Base-by-base conservation (phyloP, 2,329 filamentous ascomycete species). In the Aureobasidium mangrovei region DNA sequence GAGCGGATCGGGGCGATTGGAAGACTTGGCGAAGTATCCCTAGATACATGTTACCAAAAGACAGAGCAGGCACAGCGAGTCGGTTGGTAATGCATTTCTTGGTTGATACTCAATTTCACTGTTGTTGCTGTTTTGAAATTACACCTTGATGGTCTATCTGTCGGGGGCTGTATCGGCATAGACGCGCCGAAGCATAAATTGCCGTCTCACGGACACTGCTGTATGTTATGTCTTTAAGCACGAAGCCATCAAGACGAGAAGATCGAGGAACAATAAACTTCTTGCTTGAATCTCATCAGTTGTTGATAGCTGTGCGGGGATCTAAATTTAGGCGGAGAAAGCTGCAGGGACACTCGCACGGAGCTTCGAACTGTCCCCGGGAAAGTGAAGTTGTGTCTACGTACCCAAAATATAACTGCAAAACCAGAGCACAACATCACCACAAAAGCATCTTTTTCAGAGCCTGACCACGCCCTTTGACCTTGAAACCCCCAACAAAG, bases 291-390 rank as follows among this genome's bases (percentile, higher is more conserved):
- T 18, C 18, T 18, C 18, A 18, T 18, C 18, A 18, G 18, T 18
- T 26, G 10, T n/a, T n/a, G 7, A 7, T 41, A 41, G 27, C 39
- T 41, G 18, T 8, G 12, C 27, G 7, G n/a, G 26, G 39, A 41
- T 51, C 47, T 42, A 52, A 52, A 52, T 52, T 41, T 52, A 35
- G 38, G 39, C 36, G 18, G 7, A 39, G n/a, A 7, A n/a, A 9
- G 46, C 38, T 52, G 47, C 47, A 52, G 47, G 47, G 42, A 52
- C 47, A 28, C 33, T 8, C 46, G 29, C 39, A 29, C 9, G 24
- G 38, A 24, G 38, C 33, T 38, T 52, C 29, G 31, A 49, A 36
- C 46, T 49, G 46, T 39, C 24, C 18, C 39, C 24, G n/a, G 47
- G 47, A 38, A 36, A 52, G 7, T 35, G 7, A 49, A 38, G 31